Evolutionary conservation across 2,329 filamentous ascomycete genomes (phyloP), one percentile per base, ranked within the genome.

Genomic region (Curvularia hawaiiensis): DNA sequence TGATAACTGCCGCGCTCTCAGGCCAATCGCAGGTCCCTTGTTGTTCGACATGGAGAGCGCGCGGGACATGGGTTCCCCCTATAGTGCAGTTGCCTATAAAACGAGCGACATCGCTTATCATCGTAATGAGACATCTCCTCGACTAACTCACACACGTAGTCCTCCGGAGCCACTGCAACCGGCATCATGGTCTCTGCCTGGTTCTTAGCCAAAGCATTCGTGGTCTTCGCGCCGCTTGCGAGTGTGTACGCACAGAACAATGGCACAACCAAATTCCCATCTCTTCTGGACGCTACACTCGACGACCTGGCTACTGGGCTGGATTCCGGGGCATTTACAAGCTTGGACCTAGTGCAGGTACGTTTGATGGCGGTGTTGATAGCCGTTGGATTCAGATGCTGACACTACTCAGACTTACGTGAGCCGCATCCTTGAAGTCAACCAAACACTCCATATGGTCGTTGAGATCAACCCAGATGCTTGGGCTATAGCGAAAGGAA

Each of bases 401-500:
- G 18, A 67, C 53, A 33, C 18, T 10, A 28, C 10, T 3, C 20
- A 83, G 76, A 80, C 82, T 4, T 86, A 86, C 65, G 75, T 78
- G 14, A 75, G 72, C 30, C 79, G 83, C 18, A 85, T 84, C 47
- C 59, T 75, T 6, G 79, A 85, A 65, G 80, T 85, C 64, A 85
- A 86, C 65, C 68, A 70, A 18, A 82, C 79, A 0, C 67, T 86
- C 14, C 80, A 82, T 61, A 77, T 79, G 59, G 82, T 86, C 11
- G 79, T 81, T 0, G 82, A 86, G 64, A 66, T 85, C 59, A 85
- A 86, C 54, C 83, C 83, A 4, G 83, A 86, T 72, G 83, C 83
- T 4, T 63, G 79, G 52, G 59, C 69, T 0, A 84, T 85, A 43
- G 83, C 83, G 3, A 70, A 70, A 33, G 63, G 75, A 44, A 70